Base-by-base conservation (phyloP, 495 filamentous ascomycete genomes). In the Aspergillus egyptiacus region DNA sequence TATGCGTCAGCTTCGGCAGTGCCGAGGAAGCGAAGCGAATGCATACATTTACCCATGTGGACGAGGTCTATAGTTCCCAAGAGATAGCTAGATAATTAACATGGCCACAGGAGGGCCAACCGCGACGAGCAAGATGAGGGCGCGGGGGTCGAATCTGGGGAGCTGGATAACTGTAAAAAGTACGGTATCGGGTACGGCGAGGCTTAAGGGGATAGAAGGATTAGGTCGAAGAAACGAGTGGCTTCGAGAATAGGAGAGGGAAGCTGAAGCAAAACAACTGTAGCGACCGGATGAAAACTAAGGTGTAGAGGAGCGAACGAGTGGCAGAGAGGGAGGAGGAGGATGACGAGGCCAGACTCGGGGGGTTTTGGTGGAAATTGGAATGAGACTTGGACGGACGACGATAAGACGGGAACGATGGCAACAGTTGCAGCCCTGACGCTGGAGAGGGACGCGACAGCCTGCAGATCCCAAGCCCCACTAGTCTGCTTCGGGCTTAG, bases 1-100 rank as follows among this genome's bases (percentile, higher is more conserved):
- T 47, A 40, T 40, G 53, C 32, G 37, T 52, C 27, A 45, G 36
- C 9, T n/a, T 41, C 13, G 14, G 15, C 11, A n/a, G 11, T 28
- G 36, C 7, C 25, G n/a, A 23, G 13, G 30, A 23, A 6, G 18
- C 37, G 36, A 39, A 23, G 20, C 2, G 14, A 6, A 28, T 15
- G n/a, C 68, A 41, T 65, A 75, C 72, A 75, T 70, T 75, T 73
- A 64, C 70, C 71, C 71, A 75, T 75, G 65, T 61, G 64, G 58
- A 61, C n/a, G 46, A 55, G 50, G 41, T 51, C 34, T 48, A 13
- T 9, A 23, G 22, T 34, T 25, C 7, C 14, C 6, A 30, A 13
- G 17, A 27, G 33, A 22, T 60, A 56, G 39, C 28, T 61, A 61
- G 48, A 49, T 38, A 46, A 53, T 48, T 53, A 64, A 55, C 66